Conservation (phyloP, 352 stramenopile genomes). For the Globisporangium paroecandrum region DNA sequence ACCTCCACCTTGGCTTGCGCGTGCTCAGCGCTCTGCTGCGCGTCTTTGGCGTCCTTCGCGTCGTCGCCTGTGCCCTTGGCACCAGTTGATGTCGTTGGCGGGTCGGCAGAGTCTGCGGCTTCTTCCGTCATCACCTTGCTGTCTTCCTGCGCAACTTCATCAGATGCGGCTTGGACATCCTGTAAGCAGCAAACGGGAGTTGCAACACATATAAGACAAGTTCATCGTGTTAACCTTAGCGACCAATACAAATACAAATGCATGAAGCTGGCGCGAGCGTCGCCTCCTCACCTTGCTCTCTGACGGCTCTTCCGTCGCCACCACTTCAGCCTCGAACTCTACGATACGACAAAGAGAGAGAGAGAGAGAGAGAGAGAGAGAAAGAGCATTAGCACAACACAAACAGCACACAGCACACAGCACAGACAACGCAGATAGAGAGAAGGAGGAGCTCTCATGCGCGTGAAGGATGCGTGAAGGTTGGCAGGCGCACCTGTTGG, state of each 20-base stretch:
- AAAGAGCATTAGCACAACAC: neutral
- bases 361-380: neutral
- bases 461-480: no score
- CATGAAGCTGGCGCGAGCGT: neutral
- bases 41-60: conserved; percentile 34
- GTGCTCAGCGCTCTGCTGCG: conserved; percentile 68
- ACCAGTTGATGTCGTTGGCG: neutral
- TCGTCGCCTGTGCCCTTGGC: neutral
- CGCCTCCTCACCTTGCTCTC: neutral
- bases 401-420: no score
- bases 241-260: neutral
- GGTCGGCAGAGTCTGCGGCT: neutral
- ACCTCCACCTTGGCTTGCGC: conserved; percentile 89
- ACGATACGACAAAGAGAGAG: neutral
- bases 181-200: neutral
- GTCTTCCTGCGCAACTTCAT: neutral
- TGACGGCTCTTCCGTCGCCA: neutral
- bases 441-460: neutral
- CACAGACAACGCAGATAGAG: neutral
- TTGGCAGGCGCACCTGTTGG: neutral
- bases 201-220: neutral
- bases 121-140: neutral
- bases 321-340: conserved; percentile 5
- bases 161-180: neutral
- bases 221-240: neutral